Percentiles rank a stretch among this genome's conserved stretches.
These are phyloP conservation scores for Populus tremula DNA, from an alignment of 345 rosid species.

Conservation along the genomic window DNA sequence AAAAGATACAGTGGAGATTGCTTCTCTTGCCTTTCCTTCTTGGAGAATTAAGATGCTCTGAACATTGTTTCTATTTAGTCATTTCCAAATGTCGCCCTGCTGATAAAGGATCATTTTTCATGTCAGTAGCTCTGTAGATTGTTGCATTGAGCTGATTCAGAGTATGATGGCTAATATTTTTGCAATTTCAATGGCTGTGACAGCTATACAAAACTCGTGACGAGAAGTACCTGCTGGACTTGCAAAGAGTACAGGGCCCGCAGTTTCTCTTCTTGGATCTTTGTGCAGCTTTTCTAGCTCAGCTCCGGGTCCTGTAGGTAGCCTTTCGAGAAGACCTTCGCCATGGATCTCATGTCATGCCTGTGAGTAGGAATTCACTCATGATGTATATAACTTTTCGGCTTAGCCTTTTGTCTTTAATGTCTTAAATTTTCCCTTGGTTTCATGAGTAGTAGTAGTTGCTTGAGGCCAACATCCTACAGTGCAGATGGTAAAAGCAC, in stretches of 20 bases:
- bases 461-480: conserved; percentile 15
- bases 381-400: conserved; percentile 27
- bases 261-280: conserved; percentile 90
- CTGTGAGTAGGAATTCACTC: conserved; percentile 28
- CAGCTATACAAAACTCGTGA: conserved; percentile 90
- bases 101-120: not conserved
- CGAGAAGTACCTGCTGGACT: conserved; percentile 84
- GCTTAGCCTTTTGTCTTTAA: not conserved
- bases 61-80: not conserved
- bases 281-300: conserved; percentile 84
- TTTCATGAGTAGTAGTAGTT: conserved; percentile 34
- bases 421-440: conserved; percentile 17
- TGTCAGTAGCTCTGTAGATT: not conserved
- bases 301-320: conserved; percentile 69
- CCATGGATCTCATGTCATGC: conserved; percentile 18
- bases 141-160: not conserved
- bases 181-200: conserved; percentile 10
- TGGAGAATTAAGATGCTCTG: not conserved
- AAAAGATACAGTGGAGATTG: not conserved
- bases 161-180: not conserved
- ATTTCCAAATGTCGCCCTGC: not conserved
- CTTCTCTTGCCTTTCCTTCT: not conserved
- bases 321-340: conserved; percentile 10
- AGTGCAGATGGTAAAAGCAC: conserved; percentile 12
- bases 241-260: conserved; percentile 80